Evolutionary conservation across 2,329 filamentous ascomycete genomes (phyloP), one percentile per base, ranked within the genome.

Genomic region (Hymenoscyphus infarciens): DNA sequence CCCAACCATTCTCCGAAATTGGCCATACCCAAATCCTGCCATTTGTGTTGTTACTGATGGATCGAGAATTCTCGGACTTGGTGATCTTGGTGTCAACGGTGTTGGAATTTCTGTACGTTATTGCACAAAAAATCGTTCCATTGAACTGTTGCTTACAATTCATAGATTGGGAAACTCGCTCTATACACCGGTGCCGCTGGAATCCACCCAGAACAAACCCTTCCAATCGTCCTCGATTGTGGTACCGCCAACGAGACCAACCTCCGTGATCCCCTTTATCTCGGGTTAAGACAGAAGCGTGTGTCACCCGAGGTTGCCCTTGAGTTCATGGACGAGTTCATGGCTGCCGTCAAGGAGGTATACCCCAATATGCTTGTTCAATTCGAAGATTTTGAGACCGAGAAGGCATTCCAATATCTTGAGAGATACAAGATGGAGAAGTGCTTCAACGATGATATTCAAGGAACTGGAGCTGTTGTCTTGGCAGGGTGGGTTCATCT

Each of bases 401-500:
- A 86, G 70, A 87, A 87, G 78, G 94, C 95, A 56, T 99, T 98
- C 84, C 89, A 90, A 66, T 94, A 96, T 73, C 85, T 98, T 49
- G 90, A 95, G 75, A 87, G 92, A 64, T 98, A 98, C 80, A 89
- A 91, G 70, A 83, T 93, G 75, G 94, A 97, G 82, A 93, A 91
- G 77, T 96, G 91, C 83, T 99, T 99, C 86, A 98, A 98, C 77
- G 95, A 98, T 74, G 94, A 99, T 75, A 95, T 99, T 74, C 94
- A 98, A 81, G 94, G 94, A 69, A 98, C 95, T 70, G 95, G 95
- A 71, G 92, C 94, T 67, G 95, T 99, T 73, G 92, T 98, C 66
- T 84, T 97, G 61, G 94, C 85, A 67, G 94, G 94, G 82, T 86
- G 77, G 75, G 82, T 61, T n/a, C 31, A 29, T 19, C 25, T 29